Base-by-base conservation (phyloP, 2,329 filamentous ascomycete genomes). In the Cytospora mali region DNA sequence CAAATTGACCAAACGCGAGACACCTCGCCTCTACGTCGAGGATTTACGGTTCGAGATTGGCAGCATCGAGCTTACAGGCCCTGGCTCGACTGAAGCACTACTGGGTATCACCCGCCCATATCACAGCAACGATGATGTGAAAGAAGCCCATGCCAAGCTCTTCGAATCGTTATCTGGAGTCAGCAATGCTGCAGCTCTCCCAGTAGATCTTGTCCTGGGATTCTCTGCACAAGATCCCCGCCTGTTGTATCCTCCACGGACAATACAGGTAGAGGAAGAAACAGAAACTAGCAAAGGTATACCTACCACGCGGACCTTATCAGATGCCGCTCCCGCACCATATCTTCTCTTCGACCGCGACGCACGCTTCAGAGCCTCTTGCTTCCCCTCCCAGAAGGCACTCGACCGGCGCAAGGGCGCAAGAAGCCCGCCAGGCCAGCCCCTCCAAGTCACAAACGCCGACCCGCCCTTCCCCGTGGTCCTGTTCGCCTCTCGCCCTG, bases 381-480 rank as follows among this genome's bases (percentile, higher is more conserved):
- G 82, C 56, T 80, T 88, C 16, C 84, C 93, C 2, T 88, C 90
- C 13, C 92, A 97, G 71, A 92, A 92, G 71, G 84, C 88, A 1
- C 85, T 98, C 69, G 93, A 96, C 72, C 86, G 90, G 54, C 87
- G 94, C 52, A 92, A 88, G 73, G 80, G 84, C 16, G 78, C 83
- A 25, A 84, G 84, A 25, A 84, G 84, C 18, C 71, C 80, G 0
- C 87, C 91, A 0, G 92, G 92, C 1, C 74, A 81, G 27, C 80
- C 83, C 63, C 84, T 93, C 0, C 76, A 83, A 25, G 73, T 85
- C 1, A 80, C 81, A 10, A 67, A 79, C 1, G 80, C 78, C 10
- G 93, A 97, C 70, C 91, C 91, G 1, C 78, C 83, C 1, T 95
- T 98, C 18, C 95, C 95, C 0, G 76, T 94, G 46, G 79, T 94